phyloP scores from a whole-genome alignment of 805 yeast genomes.

The Cyberlindnera misumaiensis region DNA sequence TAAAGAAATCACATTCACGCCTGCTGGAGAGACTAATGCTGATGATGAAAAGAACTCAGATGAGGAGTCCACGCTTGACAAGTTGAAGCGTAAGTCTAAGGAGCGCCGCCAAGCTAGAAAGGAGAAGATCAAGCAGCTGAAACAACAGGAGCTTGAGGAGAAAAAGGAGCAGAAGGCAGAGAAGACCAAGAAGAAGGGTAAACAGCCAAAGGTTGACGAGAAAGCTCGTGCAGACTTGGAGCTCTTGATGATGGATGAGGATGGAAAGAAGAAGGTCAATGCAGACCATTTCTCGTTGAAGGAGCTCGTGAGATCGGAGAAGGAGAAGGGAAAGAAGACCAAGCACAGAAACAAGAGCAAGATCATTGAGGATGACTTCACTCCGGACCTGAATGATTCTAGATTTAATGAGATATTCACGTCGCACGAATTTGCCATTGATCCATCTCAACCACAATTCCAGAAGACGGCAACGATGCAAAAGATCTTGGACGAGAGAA shows the following conservation, averaged over 20 bases:
- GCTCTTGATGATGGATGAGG: constrained; percentile 49
- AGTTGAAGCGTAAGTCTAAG: constrained; percentile 79
- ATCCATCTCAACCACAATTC: constrained; percentile 87
- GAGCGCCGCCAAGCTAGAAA: constrained; percentile 85
- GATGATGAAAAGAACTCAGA: constrained; percentile 28
- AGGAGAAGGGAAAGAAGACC: constrained; percentile 45
- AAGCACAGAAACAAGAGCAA: constrained; percentile 39
- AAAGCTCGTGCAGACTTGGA: constrained; percentile 66
- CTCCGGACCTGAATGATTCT: constrained; percentile 71
- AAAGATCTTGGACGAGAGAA: constrained; percentile 69
- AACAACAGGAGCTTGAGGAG: constrained; percentile 45
- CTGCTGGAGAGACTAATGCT: constrained; percentile 44
- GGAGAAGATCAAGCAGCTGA: constrained; percentile 62
- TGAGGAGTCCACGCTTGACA: constrained; percentile 69
- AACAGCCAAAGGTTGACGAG: constrained; percentile 26
- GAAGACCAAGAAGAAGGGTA: constrained; percentile 17
- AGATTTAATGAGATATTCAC: constrained; percentile 82
- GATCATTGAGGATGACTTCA: constrained; percentile 49
- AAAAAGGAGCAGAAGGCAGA: constrained; percentile 37
- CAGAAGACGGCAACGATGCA: constrained; percentile 86
- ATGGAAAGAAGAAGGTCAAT: constrained; percentile 13
- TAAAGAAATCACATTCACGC: constrained; percentile 94
- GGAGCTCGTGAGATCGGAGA: constrained; percentile 69
- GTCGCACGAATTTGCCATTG: constrained; percentile 87
- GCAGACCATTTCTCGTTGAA: constrained; percentile 66